Evolutionary conservation across 768 basidiomycete species (phyloP).

Genomic region (Boletellus sp.): DNA sequence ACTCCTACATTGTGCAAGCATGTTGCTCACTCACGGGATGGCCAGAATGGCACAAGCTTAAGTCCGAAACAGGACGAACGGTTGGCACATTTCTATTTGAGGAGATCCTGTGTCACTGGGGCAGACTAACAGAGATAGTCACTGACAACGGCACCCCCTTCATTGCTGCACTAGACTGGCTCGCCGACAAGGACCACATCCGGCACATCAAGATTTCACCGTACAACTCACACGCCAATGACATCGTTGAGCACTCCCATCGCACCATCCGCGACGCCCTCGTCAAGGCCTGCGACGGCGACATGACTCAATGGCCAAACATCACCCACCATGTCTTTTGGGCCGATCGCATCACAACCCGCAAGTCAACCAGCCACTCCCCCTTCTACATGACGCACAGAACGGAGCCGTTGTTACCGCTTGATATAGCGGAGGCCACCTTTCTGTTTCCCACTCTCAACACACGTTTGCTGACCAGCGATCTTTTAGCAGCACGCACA

Average conservation of each 20-base stretch:
- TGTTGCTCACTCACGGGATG: slow-evolving; percentile 32
- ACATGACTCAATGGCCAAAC: not conserved
- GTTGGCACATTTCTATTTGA: slow-evolving; percentile 35
- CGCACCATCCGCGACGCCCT: slow-evolving; percentile 29
- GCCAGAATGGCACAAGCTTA: slow-evolving; percentile 30
- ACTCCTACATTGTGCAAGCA: slow-evolving; percentile 36
- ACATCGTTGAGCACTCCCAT: slow-evolving; percentile 32
- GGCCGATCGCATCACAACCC: no score
- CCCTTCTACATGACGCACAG: no score
- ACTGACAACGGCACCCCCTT: slow-evolving; percentile 41
- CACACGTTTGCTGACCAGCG: no score
- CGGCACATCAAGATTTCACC: slow-evolving; percentile 38
- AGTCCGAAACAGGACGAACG: slow-evolving; percentile 24
- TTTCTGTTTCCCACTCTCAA: no score
- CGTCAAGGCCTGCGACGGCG: not conserved
- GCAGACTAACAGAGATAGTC: slow-evolving; percentile 27
- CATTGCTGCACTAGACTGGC: slow-evolving; percentile 20
- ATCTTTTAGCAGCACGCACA: no score
- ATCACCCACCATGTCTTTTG: not conserved
- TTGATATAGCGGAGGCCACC: no score
- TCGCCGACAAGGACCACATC: slow-evolving; percentile 31
- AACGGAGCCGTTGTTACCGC: no score
- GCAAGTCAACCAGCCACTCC: no score
- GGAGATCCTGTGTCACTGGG: slow-evolving; percentile 17
- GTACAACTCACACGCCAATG: slow-evolving; percentile 42